Evolutionary conservation across 148 eudicot genomes (phyloP).

Genomic region (Beta vulgaris): DNA sequence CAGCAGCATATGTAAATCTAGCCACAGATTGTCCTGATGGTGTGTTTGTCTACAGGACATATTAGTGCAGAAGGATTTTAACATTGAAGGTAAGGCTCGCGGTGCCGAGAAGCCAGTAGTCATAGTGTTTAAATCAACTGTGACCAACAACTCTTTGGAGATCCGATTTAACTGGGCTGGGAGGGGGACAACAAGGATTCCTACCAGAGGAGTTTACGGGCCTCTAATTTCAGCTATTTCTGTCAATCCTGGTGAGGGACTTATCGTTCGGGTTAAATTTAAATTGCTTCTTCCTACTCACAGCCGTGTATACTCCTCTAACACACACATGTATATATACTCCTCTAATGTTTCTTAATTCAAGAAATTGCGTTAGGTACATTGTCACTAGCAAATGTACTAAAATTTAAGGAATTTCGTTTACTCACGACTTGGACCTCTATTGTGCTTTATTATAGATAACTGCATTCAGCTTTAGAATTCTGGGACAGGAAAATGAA

Average conservation of each 20-base stretch:
- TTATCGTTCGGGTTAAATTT: neutral
- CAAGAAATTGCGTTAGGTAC: too few species aligned
- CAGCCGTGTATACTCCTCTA: neutral
- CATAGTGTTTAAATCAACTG: slow-evolving; percentile 42
- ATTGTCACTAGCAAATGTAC: too few species aligned
- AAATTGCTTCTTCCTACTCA: neutral
- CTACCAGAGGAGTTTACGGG: slow-evolving; percentile 68
- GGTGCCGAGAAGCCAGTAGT: slow-evolving; percentile 46
- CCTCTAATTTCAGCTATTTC: slow-evolving; percentile 77
- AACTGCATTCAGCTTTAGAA: too few species aligned
- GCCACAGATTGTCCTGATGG: slow-evolving; percentile 1
- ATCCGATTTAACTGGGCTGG: slow-evolving; percentile 68
- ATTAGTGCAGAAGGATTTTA: slow-evolving; percentile 54
- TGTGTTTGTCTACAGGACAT: slow-evolving; percentile 39
- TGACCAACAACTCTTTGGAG: slow-evolving; percentile 49
- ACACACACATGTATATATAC: too few species aligned
- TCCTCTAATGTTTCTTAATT: too few species aligned
- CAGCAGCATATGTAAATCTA: neutral
- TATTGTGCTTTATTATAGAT: too few species aligned
- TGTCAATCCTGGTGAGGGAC: slow-evolving; percentile 39
- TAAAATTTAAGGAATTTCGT: too few species aligned
- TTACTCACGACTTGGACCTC: too few species aligned
- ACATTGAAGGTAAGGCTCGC: slow-evolving; percentile 57
- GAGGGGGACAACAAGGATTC: slow-evolving; percentile 76
- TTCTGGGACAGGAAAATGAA: too few species aligned